A percentile compares a stretch with the other conserved stretches of the same genome.
These are phyloP conservation scores for Phascolomyces articulosus DNA, from an alignment of 371 early-diverging fungal genomes.

Conservation along the genomic window DNA sequence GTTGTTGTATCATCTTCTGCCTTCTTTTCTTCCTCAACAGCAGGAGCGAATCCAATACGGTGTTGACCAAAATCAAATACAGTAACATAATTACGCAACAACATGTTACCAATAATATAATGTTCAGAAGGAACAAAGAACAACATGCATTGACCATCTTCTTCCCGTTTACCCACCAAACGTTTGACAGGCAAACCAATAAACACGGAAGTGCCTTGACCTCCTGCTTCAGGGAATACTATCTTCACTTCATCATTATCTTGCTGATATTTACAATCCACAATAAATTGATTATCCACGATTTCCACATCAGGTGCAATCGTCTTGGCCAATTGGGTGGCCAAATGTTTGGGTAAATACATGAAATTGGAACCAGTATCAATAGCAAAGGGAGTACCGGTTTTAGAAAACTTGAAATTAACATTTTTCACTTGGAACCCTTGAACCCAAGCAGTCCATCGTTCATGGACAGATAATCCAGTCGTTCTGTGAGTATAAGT, in stretches of 20 bases:
- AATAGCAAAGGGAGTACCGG: conserved; percentile 24
- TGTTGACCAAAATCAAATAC: conserved; percentile 46
- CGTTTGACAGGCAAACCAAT: conserved; percentile 21
- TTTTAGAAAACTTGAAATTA: conserved; percentile 24
- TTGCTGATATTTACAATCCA: conserved; percentile 28
- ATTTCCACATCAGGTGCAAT: conserved; percentile 19
- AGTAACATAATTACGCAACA: conserved; percentile 39
- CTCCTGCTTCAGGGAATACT: conserved; percentile 19
- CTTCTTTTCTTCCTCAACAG: neutral
- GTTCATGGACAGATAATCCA: conserved; percentile 10
- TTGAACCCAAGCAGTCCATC: conserved; percentile 26
- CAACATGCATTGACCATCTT: conserved; percentile 25
- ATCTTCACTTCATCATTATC: conserved; percentile 21
- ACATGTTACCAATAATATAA: conserved; percentile 43
- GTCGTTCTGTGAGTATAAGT: conserved; percentile 3
- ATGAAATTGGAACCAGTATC: conserved; percentile 53
- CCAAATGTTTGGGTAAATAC: conserved; percentile 36
- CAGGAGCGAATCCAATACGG: conserved; percentile 48
- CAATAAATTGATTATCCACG: conserved; percentile 12
- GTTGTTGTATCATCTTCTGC: neutral
- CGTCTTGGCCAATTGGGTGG: conserved; percentile 24
- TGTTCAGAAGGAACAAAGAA: conserved; percentile 31
- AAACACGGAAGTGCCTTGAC: conserved; percentile 7
- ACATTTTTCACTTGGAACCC: conserved; percentile 29
- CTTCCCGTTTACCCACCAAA: conserved; percentile 12